phyloP scores from a whole-genome alignment of 768 basidiomycete species.

The Serpula lacrymans region DNA sequence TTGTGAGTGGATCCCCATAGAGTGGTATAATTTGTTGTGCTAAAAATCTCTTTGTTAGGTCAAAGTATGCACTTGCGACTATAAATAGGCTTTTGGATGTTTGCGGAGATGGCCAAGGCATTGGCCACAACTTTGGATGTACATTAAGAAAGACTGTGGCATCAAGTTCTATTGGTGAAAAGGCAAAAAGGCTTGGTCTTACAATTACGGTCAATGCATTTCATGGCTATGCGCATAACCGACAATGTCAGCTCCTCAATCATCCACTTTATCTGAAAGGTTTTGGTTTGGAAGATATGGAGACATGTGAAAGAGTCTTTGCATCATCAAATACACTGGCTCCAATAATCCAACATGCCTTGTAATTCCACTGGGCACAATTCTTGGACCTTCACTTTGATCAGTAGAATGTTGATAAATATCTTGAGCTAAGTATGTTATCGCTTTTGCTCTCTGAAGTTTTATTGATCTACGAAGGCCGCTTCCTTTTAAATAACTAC shows the following conservation, averaged over 20 bases:
- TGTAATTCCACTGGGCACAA: no score
- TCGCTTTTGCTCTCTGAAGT: no score
- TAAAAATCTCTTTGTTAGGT: no score
- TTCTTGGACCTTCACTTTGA: no score
- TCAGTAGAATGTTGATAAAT: no score
- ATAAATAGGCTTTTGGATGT: no score
- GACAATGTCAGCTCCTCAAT: slow-evolving; percentile 27
- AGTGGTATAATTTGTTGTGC: background rate
- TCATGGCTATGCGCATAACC: slow-evolving; percentile 34
- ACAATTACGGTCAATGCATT: slow-evolving; percentile 20
- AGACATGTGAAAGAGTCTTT: slow-evolving; percentile 30
- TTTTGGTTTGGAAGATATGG: slow-evolving; percentile 34
- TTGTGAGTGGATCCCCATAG: no score
- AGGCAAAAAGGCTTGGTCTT: background rate
- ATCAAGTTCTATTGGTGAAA: slow-evolving; percentile 11
- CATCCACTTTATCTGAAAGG: slow-evolving; percentile 28
- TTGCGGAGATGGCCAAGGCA: no score
- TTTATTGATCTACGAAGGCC: no score
- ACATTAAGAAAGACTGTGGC: slow-evolving; percentile 15
- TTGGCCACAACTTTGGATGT: slow-evolving; percentile 29
- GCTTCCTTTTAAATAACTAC: no score
- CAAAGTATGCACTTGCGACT: slow-evolving; percentile 19
- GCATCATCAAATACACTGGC: slow-evolving; percentile 23
- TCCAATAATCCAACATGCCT: no score
- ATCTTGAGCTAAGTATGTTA: no score